Conservation (phyloP, 2,329 filamentous ascomycete genomes). For the Xylaria sp. region DNA sequence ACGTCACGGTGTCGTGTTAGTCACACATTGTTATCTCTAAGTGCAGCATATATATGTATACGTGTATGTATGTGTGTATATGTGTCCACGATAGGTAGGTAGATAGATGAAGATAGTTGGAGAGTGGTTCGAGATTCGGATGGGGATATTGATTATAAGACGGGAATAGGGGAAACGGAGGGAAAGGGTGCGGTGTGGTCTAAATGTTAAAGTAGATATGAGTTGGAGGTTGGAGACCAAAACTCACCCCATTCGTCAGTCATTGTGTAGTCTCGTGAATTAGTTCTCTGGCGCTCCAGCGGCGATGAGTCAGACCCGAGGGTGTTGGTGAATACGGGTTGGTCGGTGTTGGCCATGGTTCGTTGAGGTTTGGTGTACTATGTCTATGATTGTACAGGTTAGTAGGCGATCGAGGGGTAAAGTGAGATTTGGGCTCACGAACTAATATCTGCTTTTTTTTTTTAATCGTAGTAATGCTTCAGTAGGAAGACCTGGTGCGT, state of each 20-base stretch:
- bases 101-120: conserved; percentile 1
- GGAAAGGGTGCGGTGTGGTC: not conserved
- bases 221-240: not conserved
- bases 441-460: conserved; percentile 6
- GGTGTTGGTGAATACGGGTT: conserved; percentile 47
- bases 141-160: not conserved
- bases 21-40: conserved; percentile 3
- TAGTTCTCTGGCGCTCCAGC: conserved; percentile 50
- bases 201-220: not conserved
- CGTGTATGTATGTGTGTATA: not conserved
- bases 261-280: conserved; percentile 46
- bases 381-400: conserved; percentile 7
- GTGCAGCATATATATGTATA: not conserved
- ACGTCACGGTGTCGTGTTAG: conserved; percentile 10
- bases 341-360: conserved; percentile 38
- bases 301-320: conserved; percentile 49
- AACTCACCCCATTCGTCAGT: conserved; percentile 62
- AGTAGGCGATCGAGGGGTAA: not conserved
- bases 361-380: conserved; percentile 26
- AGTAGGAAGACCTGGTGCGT: not conserved
- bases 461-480: not conserved
- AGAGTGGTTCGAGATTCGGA: not conserved
- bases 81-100: not conserved
- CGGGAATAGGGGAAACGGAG: not conserved
- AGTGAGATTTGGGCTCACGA: not conserved